Base-by-base conservation (phyloP, 208 protist genomes). In the Leishmania aethiopica region DNA sequence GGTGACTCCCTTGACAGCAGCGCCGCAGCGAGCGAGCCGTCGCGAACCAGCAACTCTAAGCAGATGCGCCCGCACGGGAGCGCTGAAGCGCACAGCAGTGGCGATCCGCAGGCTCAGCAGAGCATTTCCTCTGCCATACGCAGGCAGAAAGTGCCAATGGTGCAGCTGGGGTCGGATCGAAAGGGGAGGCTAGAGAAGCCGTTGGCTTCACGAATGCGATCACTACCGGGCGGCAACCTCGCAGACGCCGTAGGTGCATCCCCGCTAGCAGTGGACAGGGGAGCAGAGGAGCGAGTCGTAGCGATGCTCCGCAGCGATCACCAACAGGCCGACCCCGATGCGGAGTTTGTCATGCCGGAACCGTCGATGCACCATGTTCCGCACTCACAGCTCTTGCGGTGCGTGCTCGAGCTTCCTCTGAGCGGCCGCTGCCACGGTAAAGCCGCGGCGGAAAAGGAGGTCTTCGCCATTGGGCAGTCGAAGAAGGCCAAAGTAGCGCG, bases 401-500 rank as follows among this genome's bases (percentile, higher is more conserved):
- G 85, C 11, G 84, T 88, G 37, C 74, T 96, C 77, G 64, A 72
- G 1, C 89, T 96, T 45, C 47, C 69, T 13, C 69, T 95, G 6
- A 13, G 75, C 3, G 45, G 67, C 55, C 40, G 32, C 57, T 32
- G 37, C 25, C 32, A n/a, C 37, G 40, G 40, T 32, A 57, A 25
- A 19, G 6, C 32, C 22, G 8, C 73, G 3, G 79, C 62, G 11
- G 67, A 35, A 35, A 25, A 74, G 11, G 70, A 71, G 3, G 86
- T 94, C 40, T 60, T 64, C 13, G 94, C 92, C 15, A 84, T 95
- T 35, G 94, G 94, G 25, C 86, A 95, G 70, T 91, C 94, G 19
- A 84, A 51, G 15, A 88, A 90, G 47, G 79, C 81, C 45, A 94
- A 94, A 77, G 75, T 73, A 11, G 90, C 94, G 0, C 79, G 79